These are phyloP conservation scores for Magnaporthiopsis incrustans DNA, from an alignment of 2,329 filamentous ascomycete genomes.

Conservation along the genomic window DNA sequence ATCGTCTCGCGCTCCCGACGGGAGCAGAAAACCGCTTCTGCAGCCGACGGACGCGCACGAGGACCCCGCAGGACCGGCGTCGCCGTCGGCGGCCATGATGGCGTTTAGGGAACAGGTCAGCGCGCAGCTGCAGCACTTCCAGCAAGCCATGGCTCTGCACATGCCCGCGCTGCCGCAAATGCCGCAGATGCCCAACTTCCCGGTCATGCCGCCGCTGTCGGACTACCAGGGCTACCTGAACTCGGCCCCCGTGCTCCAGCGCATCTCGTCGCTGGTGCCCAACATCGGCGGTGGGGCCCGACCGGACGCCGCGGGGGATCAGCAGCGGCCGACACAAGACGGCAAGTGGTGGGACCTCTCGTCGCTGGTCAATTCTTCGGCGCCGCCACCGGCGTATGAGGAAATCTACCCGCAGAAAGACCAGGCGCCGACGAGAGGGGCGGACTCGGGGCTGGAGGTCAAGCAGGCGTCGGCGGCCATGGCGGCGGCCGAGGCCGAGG, in stretches of 20 bases:
- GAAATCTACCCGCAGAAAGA: conserved; percentile 53
- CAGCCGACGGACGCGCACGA: conserved; percentile 16
- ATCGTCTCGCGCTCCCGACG: not conserved
- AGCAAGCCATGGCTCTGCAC: conserved; percentile 59
- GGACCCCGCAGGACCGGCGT: conserved; percentile 32
- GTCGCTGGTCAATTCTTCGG: conserved; percentile 35
- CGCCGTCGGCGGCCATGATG: conserved; percentile 54
- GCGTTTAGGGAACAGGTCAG: conserved; percentile 68
- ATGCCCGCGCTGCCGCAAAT: conserved; percentile 58
- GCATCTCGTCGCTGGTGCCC: conserved; percentile 67
- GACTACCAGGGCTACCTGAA: conserved; percentile 61
- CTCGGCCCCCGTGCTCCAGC: conserved; percentile 55
- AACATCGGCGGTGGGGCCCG: conserved; percentile 37
- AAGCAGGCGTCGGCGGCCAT: conserved; percentile 51
- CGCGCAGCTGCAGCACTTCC: conserved; percentile 67
- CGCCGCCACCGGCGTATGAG: conserved; percentile 66
- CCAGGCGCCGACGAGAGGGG: conserved; percentile 16
- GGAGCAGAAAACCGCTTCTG: conserved; percentile 6
- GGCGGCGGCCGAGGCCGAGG: conserved; percentile 50
- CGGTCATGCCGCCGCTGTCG: conserved; percentile 45
- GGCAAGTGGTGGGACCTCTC: conserved; percentile 55
- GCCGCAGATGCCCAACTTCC: conserved; percentile 44
- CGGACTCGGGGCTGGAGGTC: conserved; percentile 28
- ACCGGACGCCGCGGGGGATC: not conserved
- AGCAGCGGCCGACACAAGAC: conserved; percentile 29